Percentiles rank a stretch among this genome's conserved stretches.
These are phyloP conservation scores for Sequoiadendron giganteum DNA, from an alignment of 75 land plant species.

Conservation along the genomic window DNA sequence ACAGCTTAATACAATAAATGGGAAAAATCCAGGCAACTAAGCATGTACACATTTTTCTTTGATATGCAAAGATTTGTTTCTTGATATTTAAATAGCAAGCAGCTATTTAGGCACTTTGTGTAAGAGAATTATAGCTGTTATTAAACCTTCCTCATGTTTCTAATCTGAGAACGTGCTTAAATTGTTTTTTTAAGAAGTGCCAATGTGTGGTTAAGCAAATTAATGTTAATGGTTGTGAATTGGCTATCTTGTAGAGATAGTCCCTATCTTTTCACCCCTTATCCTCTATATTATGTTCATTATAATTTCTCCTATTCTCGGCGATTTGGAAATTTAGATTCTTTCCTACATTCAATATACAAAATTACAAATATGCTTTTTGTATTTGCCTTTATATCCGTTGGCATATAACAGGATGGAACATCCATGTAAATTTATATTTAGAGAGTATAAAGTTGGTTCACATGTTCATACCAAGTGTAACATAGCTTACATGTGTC, in stretches of 20 bases:
- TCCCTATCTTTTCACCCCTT: not conserved
- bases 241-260: not conserved
- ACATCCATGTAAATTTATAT: not conserved
- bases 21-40: not conserved
- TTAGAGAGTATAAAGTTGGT: not conserved
- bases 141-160: not conserved
- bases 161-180: not conserved
- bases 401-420: not conserved
- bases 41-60: not conserved
- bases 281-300: not conserved
- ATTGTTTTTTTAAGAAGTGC: not conserved
- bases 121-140: not conserved
- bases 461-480: not conserved
- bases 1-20: not conserved
- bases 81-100: not conserved
- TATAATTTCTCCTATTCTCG: not conserved
- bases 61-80: not conserved
- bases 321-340: not conserved
- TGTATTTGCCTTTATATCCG: no score
- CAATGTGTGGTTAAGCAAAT: not conserved
- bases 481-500: not conserved
- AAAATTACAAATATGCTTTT: no score
- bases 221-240: not conserved
- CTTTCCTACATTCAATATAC: not conserved
- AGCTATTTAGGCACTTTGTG: not conserved